Base-by-base conservation (phyloP, 2,329 filamentous ascomycete genomes). In the Ophidiomyces ophidiicola region DNA sequence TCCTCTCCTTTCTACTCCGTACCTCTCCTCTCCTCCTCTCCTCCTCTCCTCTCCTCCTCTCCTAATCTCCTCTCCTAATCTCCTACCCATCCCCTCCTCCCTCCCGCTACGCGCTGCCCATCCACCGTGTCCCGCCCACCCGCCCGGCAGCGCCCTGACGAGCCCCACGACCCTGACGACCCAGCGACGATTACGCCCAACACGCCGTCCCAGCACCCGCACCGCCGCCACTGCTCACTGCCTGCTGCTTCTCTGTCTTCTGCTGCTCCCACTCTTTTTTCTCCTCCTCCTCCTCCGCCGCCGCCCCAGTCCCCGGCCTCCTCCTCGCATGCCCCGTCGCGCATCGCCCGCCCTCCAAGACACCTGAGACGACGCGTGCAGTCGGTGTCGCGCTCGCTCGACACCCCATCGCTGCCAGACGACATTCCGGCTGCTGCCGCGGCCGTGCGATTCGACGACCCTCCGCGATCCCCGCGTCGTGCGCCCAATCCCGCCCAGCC, bases 131-230 rank as follows among this genome's bases (percentile, higher is more conserved):
- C 66, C 61, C 57, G 51, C 52, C 53, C 52, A 53, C 50, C 49
- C 48, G 53, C 47, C 46, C 49, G 52, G 57, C 53, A 54, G n/a
- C n/a, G n/a, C 39, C 58, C 62, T 71, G 58, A 73, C 68, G 68
- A 72, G 59, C 57, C 60, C 58, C 55, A 72, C 70, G 68, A 71
- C 49, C 48, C 63, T 66, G 54, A 72, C 70, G 66, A 70, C 56
- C 61, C 55, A 42, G 47, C 53, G 53, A 59, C 62, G 50, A 53
- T 63, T 58, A 62, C 62, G 58, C 58, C 60, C 50, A 52, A 29
- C n/a, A 7, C 20, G n/a, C 11, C 54, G 52, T 47, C 53, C 48
- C 56, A 46, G 55, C 66, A 65, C 57, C 66, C 60, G 59, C 64
- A 68, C 57, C 64, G 64, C 36, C 4, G 19, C 14, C 15, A 23